These are phyloP conservation scores for Spongispora temasekensis DNA, from an alignment of 1,284 basidiomycete species.

Conservation along the genomic window DNA sequence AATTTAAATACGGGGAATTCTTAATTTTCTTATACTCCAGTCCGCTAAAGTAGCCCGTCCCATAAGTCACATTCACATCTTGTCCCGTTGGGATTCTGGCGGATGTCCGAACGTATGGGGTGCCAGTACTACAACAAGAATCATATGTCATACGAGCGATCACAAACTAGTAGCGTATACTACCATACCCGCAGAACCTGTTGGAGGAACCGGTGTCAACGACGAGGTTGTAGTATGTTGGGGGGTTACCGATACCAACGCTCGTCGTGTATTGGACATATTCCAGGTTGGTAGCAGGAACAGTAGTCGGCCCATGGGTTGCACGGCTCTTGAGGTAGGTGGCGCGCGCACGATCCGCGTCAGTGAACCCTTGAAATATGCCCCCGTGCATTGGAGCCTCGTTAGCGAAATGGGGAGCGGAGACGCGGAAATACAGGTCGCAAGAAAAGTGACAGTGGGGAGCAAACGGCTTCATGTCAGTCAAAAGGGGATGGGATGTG, in stretches of 20 bases:
- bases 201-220: conserved; percentile 39
- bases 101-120: conserved; percentile 20
- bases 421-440: conserved; percentile 14
- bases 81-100: conserved; percentile 28
- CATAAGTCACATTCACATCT: conserved; percentile 26
- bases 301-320: conserved; percentile 2
- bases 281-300: conserved; percentile 22
- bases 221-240: conserved; percentile 24
- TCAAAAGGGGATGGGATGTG: neutral
- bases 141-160: neutral
- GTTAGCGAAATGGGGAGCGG: conserved; percentile 15
- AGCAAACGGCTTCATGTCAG: conserved; percentile 20
- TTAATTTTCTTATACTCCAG: conserved; percentile 20
- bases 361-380: conserved; percentile 21
- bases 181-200: conserved; percentile 36
- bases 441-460: conserved; percentile 13
- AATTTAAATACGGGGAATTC: neutral
- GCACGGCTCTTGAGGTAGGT: conserved; percentile 9
- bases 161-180: no score
- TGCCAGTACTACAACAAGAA: conserved; percentile 15
- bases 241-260: conserved; percentile 28
- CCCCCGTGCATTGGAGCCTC: conserved; percentile 10
- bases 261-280: conserved; percentile 23
- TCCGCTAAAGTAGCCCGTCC: conserved; percentile 21
- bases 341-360: conserved; percentile 25